Evolutionary conservation across 352 stramenopile genomes (phyloP), one percentile per base, ranked within the genome.

Genomic region (Phytophthora cajani): DNA sequence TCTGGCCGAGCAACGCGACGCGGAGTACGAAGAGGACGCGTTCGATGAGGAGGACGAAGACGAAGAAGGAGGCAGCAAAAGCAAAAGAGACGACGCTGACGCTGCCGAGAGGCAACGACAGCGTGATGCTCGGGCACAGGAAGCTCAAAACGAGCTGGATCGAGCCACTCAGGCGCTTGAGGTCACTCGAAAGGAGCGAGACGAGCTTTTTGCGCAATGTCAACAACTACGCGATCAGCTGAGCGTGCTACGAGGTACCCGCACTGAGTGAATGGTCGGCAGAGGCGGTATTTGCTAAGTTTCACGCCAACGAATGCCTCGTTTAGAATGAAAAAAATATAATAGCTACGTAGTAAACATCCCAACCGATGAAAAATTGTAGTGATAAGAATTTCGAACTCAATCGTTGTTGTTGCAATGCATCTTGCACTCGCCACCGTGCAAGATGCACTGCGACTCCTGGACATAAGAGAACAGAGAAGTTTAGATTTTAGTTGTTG

Each of bases 141-240:
- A 71, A 62, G 61, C 58, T 32, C 47, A 80, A 44, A n/a, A 56
- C 2, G 79, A 79, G 40, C 51, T 85, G 2, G 58, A 79, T 46
- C 57, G 59, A 55, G 75, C 87, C 19, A 64, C 76, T 1, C 38
- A 68, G n/a, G 67, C 71, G 9, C 66, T 92, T 1, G 69, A 67
- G 27, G 64, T 57, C 42, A 87, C 82, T 2, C 71, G 74, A 25
- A 69, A 62, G n/a, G 83, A 91, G 61, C 74, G 85, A 58, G 85
- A 92, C 42, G 80, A 88, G 44, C 77, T 91, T 40, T 90, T 89
- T 50, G 56, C 58, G 56, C 85, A 90, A 55, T 92, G 85, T 46
- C 82, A 92, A 52, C 60, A 73, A 50, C 67, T 91, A 8, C 80
- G 81, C 1, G 72, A 86, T 33, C 84, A 89, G 21, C 62, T 91